A percentile compares a stretch with the other conserved stretches of the same genome.
Conservation (phyloP, 345 rosid genomes). For the Capsella bursapastoris region DNA sequence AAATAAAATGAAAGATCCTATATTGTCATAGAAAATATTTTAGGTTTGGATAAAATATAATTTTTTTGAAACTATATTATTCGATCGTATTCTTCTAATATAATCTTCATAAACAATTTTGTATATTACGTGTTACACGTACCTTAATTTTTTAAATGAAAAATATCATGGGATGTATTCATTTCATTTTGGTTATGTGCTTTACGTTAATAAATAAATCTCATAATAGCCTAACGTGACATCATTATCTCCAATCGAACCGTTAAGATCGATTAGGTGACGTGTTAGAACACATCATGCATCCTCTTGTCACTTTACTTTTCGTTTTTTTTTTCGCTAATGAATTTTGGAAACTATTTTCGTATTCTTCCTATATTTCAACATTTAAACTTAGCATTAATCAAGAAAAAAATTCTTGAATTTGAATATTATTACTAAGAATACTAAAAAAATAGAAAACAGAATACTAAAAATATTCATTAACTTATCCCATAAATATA, state of each 20-base stretch:
- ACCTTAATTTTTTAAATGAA: background rate
- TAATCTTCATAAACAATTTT: constrained; percentile 22
- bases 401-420: background rate
- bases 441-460: background rate
- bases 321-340: no score
- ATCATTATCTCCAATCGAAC: constrained; percentile 38
- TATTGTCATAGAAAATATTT: background rate
- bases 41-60: background rate
- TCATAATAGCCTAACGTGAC: constrained; percentile 34
- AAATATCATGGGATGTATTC: constrained; percentile 9
- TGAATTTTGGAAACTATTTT: background rate
- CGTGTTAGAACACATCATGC: constrained; percentile 39
- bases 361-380: constrained; percentile 3
- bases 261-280: constrained; percentile 39
- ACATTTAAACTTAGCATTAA: background rate
- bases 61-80: background rate
- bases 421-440: background rate
- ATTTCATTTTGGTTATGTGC: constrained; percentile 19
- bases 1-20: no score
- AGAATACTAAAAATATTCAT: background rate
- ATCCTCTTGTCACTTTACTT: constrained; percentile 28
- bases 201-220: constrained; percentile 16
- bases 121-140: constrained; percentile 24
- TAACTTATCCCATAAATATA: background rate
- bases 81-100: constrained; percentile 20